These are phyloP conservation scores for Nakazawaea ernobii DNA, from an alignment of 805 yeast species.

Conservation along the genomic window DNA sequence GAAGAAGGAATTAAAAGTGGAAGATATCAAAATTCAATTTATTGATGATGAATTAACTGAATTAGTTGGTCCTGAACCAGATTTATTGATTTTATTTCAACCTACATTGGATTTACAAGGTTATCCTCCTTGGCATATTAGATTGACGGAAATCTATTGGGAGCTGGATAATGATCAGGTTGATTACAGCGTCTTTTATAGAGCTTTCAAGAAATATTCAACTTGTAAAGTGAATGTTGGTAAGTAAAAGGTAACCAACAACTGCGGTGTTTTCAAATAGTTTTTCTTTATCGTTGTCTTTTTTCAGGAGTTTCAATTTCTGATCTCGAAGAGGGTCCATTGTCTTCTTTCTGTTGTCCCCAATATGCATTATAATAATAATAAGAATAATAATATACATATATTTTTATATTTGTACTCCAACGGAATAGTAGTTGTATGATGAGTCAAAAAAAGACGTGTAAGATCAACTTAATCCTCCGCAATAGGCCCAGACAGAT, in stretches of 20 bases:
- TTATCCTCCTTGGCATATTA: slow-evolving; percentile 96
- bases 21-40: slow-evolving; percentile 68
- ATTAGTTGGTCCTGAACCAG: slow-evolving; percentile 90
- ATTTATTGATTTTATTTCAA: slow-evolving; percentile 74
- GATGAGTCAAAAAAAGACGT: background rate
- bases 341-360: too few relatives aligned
- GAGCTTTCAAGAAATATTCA: slow-evolving; percentile 72
- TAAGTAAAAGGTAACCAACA: slow-evolving; percentile 39
- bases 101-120: slow-evolving; percentile 89
- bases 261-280: background rate
- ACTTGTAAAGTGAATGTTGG: slow-evolving; percentile 87
- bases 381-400: too few relatives aligned
- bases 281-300: background rate
- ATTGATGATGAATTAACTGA: slow-evolving; percentile 70
- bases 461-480: background rate
- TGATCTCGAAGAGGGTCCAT: too few relatives aligned
- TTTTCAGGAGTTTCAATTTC: background rate
- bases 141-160: slow-evolving; percentile 88
- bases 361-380: too few relatives aligned
- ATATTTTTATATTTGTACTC: too few relatives aligned
- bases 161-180: slow-evolving; percentile 81
- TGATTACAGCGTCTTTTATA: slow-evolving; percentile 73
- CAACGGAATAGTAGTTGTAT: too few relatives aligned
- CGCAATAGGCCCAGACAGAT: background rate
- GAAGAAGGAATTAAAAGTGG: slow-evolving; percentile 50